These are phyloP conservation scores for Russula foetens DNA, from an alignment of 768 basidiomycete genomes.

Conservation along the genomic window DNA sequence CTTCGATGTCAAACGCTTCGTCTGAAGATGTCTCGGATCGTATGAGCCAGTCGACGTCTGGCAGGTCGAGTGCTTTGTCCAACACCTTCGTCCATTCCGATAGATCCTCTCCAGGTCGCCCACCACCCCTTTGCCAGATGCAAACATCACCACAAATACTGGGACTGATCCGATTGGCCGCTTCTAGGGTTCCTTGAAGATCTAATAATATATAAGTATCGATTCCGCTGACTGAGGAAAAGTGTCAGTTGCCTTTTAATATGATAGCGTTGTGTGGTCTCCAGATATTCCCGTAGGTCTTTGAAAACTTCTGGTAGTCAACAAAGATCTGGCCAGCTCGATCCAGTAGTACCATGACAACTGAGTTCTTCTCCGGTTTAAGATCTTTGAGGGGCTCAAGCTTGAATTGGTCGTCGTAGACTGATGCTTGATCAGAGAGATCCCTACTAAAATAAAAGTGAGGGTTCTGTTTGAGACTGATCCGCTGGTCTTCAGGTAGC, in stretches of 20 bases:
- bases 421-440: conserved; percentile 7
- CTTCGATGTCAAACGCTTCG: conserved; percentile 15
- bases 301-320: conserved; percentile 14
- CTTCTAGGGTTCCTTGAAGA: conserved; percentile 15
- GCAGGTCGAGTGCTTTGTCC: conserved; percentile 3
- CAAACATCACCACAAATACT: conserved; percentile 7
- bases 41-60: conserved; percentile 14
- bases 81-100: conserved; percentile 13
- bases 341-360: conserved; percentile 11
- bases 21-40: conserved; percentile 13
- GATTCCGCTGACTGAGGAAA: background rate
- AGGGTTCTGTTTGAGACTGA: conserved; percentile 15
- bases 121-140: conserved; percentile 15
- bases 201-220: conserved; percentile 1
- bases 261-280: conserved; percentile 7
- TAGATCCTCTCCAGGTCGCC: background rate
- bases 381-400: conserved; percentile 14
- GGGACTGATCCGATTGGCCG: conserved; percentile 5
- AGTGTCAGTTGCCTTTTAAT: conserved; percentile 5
- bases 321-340: conserved; percentile 15
- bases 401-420: conserved; percentile 7
- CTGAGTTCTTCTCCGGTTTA: conserved; percentile 7
- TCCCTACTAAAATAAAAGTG: conserved; percentile 13
- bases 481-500: conserved; percentile 14
- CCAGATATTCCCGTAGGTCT: conserved; percentile 16